phyloP scores from a whole-genome alignment of 345 rosid genomes.

The Populus pruinosa region DNA sequence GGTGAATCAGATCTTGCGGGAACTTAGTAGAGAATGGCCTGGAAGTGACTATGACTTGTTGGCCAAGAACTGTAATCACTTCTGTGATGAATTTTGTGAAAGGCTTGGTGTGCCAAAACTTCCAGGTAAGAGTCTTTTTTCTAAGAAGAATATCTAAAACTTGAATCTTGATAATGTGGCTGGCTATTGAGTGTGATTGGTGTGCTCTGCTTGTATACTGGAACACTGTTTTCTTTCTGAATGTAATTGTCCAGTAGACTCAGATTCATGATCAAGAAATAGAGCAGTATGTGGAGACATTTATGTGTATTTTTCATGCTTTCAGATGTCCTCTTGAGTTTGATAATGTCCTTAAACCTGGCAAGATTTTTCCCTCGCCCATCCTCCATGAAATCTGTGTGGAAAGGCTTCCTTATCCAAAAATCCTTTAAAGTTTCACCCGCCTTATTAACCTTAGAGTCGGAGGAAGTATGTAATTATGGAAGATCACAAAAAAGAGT shows the following conservation, averaged over 20 bases:
- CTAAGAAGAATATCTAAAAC: background rate
- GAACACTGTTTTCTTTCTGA: background rate
- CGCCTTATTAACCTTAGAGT: no score
- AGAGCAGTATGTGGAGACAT: background rate
- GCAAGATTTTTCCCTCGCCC: background rate
- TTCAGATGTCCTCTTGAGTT: background rate
- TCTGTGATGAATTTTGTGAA: slow-evolving; percentile 82
- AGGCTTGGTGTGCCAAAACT: slow-evolving; percentile 85
- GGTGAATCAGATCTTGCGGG: slow-evolving; percentile 77
- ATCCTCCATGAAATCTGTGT: background rate
- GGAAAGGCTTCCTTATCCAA: background rate
- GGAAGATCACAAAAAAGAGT: background rate
- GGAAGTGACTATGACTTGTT: slow-evolving; percentile 73
- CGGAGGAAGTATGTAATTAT: no score
- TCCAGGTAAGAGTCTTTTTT: slow-evolving; percentile 53
- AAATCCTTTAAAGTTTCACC: background rate
- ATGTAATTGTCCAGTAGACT: background rate
- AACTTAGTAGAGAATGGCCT: slow-evolving; percentile 86
- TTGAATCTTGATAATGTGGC: background rate
- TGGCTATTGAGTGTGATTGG: background rate
- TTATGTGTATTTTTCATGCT: background rate
- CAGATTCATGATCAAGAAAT: background rate
- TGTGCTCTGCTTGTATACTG: background rate
- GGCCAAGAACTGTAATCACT: slow-evolving; percentile 91
- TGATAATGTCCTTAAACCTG: background rate